Evolutionary conservation across 208 protist species (phyloP).

Genomic region (Trypanosoma brucei): DNA sequence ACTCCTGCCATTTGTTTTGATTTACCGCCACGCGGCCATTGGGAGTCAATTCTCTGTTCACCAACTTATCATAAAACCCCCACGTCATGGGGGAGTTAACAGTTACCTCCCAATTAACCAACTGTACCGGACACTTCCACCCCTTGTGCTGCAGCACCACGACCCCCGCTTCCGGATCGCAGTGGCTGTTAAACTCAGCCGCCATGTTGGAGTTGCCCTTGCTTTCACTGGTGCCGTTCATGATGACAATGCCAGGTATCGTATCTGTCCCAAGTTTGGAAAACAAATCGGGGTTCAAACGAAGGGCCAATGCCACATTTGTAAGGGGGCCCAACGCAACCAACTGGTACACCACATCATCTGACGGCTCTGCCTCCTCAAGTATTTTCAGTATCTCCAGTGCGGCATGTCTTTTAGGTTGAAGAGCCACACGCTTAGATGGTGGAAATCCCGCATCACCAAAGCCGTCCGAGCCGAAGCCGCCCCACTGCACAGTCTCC

Average conservation of each 20-base stretch:
- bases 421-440: slow-evolving; percentile 29
- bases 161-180: slow-evolving; percentile 80
- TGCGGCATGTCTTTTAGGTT: slow-evolving; percentile 46
- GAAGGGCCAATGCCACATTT: slow-evolving; percentile 74
- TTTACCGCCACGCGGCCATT: slow-evolving; percentile 3
- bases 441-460: slow-evolving; percentile 62
- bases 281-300: slow-evolving; percentile 48
- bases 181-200: slow-evolving; percentile 85
- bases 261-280: slow-evolving; percentile 58
- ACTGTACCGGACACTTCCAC: slow-evolving; percentile 39
- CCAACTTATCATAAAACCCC: slow-evolving; percentile 67
- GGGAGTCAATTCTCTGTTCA: slow-evolving; percentile 22
- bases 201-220: slow-evolving; percentile 80
- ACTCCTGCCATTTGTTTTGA: slow-evolving; percentile 55
- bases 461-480: slow-evolving; percentile 75
- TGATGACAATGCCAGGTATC: slow-evolving; percentile 61
- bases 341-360: slow-evolving; percentile 56
- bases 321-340: slow-evolving; percentile 70
- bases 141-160: slow-evolving; percentile 61
- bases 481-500: slow-evolving; percentile 74
- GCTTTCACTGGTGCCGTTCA: slow-evolving; percentile 67
- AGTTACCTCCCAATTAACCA: slow-evolving; percentile 77
- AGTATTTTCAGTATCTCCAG: slow-evolving; percentile 61
- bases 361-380: slow-evolving; percentile 25
- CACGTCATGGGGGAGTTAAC: slow-evolving; percentile 76